Evolutionary conservation across 768 basidiomycete genomes (phyloP).

Genomic region (Pleurotus eryngii): DNA sequence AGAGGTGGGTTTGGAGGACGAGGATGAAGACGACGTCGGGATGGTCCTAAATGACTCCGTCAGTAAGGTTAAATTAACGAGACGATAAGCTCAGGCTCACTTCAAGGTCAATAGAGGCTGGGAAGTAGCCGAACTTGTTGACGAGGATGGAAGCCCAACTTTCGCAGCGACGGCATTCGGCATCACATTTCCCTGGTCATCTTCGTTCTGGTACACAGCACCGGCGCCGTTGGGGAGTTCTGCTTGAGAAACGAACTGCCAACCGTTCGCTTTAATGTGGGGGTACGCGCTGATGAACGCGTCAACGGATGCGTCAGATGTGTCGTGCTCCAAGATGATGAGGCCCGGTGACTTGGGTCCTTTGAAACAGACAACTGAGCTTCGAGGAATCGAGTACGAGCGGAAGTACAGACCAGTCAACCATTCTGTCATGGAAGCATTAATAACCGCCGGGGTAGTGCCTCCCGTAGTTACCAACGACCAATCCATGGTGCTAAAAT

Average conservation of each 20-base stretch:
- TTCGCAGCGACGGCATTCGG: too few species aligned
- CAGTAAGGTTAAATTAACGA: background rate
- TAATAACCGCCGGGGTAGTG: conserved; percentile 47
- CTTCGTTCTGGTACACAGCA: conserved; percentile 46
- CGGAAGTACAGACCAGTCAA: conserved; percentile 37
- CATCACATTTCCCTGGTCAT: background rate
- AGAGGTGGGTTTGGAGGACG: too few species aligned
- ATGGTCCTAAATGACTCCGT: background rate
- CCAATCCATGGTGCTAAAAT: conserved; percentile 73
- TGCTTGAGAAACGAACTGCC: conserved; percentile 63
- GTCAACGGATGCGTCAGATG: conserved; percentile 51
- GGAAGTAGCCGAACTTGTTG: too few species aligned
- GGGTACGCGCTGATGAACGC: conserved; percentile 69
- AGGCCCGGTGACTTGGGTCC: conserved; percentile 78
- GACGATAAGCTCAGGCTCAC: background rate
- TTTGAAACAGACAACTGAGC: conserved; percentile 11
- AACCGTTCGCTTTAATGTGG: conserved; percentile 61
- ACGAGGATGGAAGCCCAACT: too few species aligned
- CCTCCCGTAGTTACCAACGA: conserved; percentile 37
- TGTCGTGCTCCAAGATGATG: conserved; percentile 83
- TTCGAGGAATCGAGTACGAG: background rate
- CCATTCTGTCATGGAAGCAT: conserved; percentile 53
- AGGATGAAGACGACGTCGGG: background rate
- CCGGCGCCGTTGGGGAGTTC: conserved; percentile 28
- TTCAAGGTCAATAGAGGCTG: background rate